Percentiles rank a stretch among this genome's conserved stretches.
Conservation (phyloP, 73 alveolate species). For the Symbiodinium natans region DNA sequence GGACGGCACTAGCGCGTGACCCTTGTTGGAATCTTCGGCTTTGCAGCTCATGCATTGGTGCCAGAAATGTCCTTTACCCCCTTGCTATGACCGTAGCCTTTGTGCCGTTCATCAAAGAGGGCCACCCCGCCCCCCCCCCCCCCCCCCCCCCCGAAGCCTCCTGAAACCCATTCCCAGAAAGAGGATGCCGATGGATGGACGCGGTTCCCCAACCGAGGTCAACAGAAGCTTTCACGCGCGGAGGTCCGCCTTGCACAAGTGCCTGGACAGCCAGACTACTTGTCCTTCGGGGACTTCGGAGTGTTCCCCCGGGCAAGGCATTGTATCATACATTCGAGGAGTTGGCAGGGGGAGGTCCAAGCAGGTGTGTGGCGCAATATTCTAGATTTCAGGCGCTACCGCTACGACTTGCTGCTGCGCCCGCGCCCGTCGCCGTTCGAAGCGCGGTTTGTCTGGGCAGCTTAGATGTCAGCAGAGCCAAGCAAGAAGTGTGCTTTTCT, state of each 20-base stretch:
- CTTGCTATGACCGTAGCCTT: no score
- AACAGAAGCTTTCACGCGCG: slow-evolving; percentile 35
- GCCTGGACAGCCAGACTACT: neutral
- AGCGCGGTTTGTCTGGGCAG: neutral
- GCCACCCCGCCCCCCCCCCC: no score
- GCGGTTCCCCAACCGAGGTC: neutral
- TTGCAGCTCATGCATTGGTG: no score
- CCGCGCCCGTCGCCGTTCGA: slow-evolving; percentile 44
- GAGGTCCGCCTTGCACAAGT: slow-evolving; percentile 30
- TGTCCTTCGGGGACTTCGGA: neutral
- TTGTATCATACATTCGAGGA: neutral
- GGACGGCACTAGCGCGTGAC: no score
- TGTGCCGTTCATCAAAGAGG: no score
- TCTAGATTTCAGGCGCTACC: slow-evolving; percentile 14
- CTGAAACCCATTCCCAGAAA: no score
- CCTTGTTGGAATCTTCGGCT: no score
- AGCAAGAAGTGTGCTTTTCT: no score
- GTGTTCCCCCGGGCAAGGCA: neutral
- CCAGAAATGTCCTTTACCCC: no score
- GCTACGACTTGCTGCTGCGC: slow-evolving; percentile 63
- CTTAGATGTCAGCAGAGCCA: no score
- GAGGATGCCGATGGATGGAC: no score
- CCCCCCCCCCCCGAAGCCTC: no score
- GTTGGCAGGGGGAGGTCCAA: neutral
- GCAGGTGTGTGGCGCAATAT: neutral